Base-by-base conservation (phyloP, 202 grass and related monocot species). In the Hordeum pubiflorum region DNA sequence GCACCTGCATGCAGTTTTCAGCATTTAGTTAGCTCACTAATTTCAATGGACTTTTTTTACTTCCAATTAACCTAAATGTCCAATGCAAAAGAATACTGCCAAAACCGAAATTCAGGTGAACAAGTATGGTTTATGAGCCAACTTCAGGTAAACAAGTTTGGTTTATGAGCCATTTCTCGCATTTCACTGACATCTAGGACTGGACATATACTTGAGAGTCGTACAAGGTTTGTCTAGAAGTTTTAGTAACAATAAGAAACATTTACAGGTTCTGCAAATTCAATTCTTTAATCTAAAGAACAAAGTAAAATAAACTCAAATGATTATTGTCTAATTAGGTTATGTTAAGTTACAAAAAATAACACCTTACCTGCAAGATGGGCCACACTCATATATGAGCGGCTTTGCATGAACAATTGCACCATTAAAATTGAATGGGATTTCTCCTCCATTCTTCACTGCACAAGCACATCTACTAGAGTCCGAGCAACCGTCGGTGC, bases 311-410 rank as follows among this genome's bases (percentile, higher is more conserved):
- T 57, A 57, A 33, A 77, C 54, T 65, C 36, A 77, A 62, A 87
- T 26, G 20, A 29, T 11, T 78, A 72, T 72, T 65, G 15, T 73
- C 29, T 63, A 74, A 29, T 63, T 62, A 82, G 24, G 63, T 57
- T 22, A 67, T 78, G 34, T 34, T 78, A 64, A 18, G 9, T 72
- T 65, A 20, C 27, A 37, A 46, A 55, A 81, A 54, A 64, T 73
- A 50, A 79, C 3, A 65, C 7, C 74, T 8, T 79, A 97, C 69
- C 84, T 89, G 81, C 94, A 97, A 7, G 85, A 89, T 38, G 96
- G 92, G 11, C 96, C 90, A 37, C 96, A 98, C 78, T 98, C 96
- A 57, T 88, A 98, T 61, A 98, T 77, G 34, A 98, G 88, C 21
- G 77, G 43, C 29, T 83, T 98, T 65, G 96, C 92, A 37, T 93